Evolutionary conservation across 2,329 filamentous ascomycete species (phyloP).

Genomic region (Hypocrella siamensis): DNA sequence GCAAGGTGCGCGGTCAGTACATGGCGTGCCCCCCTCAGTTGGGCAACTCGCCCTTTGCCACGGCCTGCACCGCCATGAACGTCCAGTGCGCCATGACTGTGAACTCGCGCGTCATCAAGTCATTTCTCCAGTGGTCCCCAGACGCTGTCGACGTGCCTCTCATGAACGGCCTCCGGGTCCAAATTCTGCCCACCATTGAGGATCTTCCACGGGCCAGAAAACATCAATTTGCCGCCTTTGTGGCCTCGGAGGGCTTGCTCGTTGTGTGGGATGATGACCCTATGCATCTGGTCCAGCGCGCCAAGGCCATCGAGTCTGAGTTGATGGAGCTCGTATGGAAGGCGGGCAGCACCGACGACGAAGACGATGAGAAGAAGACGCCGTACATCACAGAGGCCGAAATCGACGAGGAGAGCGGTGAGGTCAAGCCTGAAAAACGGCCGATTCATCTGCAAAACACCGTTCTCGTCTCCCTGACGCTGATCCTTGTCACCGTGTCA

Average conservation of each 20-base stretch:
- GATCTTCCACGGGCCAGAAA: slow-evolving; percentile 58
- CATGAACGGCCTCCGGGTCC: slow-evolving; percentile 60
- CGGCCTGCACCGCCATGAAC: slow-evolving; percentile 53
- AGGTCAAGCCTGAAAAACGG: slow-evolving; percentile 46
- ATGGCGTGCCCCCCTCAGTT: slow-evolving; percentile 57
- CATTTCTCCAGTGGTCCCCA: slow-evolving; percentile 58
- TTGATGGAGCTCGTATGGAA: slow-evolving; percentile 68
- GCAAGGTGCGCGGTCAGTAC: slow-evolving; percentile 52
- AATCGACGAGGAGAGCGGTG: slow-evolving; percentile 58
- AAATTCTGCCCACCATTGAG: slow-evolving; percentile 57
- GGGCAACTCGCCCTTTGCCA: slow-evolving; percentile 44
- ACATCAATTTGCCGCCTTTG: slow-evolving; percentile 67
- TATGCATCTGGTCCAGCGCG: slow-evolving; percentile 51
- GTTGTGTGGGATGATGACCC: slow-evolving; percentile 76
- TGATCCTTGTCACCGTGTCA: slow-evolving; percentile 48
- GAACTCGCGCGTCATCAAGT: slow-evolving; percentile 65
- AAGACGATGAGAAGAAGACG: slow-evolving; percentile 34
- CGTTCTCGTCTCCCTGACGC: slow-evolving; percentile 48
- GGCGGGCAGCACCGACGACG: slow-evolving; percentile 37
- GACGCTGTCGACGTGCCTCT: slow-evolving; percentile 61
- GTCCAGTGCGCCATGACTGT: slow-evolving; percentile 69
- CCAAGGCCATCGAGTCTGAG: slow-evolving; percentile 58
- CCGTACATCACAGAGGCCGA: slow-evolving; percentile 32
- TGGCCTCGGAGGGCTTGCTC: slow-evolving; percentile 53
- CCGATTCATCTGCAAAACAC: slow-evolving; percentile 57